Conservation (phyloP, 2,329 filamentous ascomycete species). For the Exutisphaerella laricina region DNA sequence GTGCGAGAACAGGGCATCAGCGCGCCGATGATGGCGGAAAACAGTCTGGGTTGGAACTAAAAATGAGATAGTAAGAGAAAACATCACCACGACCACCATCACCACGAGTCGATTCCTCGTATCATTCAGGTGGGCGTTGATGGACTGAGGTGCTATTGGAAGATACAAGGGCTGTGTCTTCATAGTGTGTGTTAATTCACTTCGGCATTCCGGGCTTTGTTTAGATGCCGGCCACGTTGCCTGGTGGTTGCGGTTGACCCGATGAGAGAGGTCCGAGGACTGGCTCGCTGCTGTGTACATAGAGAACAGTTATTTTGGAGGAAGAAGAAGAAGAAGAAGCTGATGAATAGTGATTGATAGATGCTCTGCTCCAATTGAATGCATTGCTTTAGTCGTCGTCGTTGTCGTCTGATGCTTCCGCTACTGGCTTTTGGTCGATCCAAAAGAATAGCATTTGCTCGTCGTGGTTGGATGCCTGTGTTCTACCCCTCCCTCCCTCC, state of each 20-base stretch:
- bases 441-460: too few species aligned
- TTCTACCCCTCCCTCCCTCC: too few species aligned
- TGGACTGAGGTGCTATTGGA: too few species aligned
- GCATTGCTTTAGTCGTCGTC: too few species aligned
- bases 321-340: neutral
- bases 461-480: too few species aligned
- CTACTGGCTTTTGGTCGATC: too few species aligned
- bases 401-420: too few species aligned
- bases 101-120: too few species aligned
- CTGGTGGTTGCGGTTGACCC: neutral
- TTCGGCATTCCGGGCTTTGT: neutral
- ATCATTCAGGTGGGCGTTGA: too few species aligned
- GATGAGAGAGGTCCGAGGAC: constrained; percentile 1
- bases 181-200: neutral
- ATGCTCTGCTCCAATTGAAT: too few species aligned
- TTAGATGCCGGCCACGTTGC: neutral
- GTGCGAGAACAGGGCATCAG: constrained; percentile 70
- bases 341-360: too few species aligned
- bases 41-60: constrained; percentile 94
- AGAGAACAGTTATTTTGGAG: neutral
- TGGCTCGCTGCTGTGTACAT: neutral
- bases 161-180: constrained; percentile 2
- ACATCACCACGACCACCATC: too few species aligned
- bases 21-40: constrained; percentile 84
- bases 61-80: neutral